phyloP scores from a whole-genome alignment of 179 eudicot genomes.

The Heliamphora ciliata region DNA sequence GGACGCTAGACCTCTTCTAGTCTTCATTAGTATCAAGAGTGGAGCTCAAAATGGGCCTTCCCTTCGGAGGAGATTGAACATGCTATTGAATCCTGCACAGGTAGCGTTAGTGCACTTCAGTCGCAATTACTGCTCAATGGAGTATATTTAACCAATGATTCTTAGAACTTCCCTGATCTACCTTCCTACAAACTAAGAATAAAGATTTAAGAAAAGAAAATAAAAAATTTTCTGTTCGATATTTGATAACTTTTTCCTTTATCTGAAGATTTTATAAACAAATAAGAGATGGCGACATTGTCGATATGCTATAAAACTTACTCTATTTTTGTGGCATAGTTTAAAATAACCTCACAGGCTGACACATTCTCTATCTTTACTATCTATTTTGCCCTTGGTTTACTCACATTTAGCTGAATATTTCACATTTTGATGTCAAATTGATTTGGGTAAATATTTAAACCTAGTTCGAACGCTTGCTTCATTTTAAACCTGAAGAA shows the following conservation, averaged over 20 bases:
- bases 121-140: neutral
- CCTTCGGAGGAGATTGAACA: slow-evolving; percentile 69
- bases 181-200: neutral
- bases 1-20: slow-evolving; percentile 68
- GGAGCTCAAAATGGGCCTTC: slow-evolving; percentile 78
- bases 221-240: neutral
- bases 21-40: slow-evolving; percentile 70
- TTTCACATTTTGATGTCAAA: neutral
- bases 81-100: slow-evolving; percentile 83
- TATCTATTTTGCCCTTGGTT: neutral
- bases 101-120: slow-evolving; percentile 23
- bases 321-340: neutral
- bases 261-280: neutral
- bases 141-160: neutral
- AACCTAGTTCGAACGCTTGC: neutral
- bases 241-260: neutral
- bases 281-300: slow-evolving; percentile 4
- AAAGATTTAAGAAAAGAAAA: neutral
- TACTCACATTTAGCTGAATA: neutral
- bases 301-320: too few species aligned
- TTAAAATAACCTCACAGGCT: neutral
- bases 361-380: neutral
- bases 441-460: neutral
- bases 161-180: neutral
- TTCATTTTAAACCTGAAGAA: neutral